Base-by-base conservation (phyloP, 2,329 filamentous ascomycete genomes). In the Penicillium sp. region DNA sequence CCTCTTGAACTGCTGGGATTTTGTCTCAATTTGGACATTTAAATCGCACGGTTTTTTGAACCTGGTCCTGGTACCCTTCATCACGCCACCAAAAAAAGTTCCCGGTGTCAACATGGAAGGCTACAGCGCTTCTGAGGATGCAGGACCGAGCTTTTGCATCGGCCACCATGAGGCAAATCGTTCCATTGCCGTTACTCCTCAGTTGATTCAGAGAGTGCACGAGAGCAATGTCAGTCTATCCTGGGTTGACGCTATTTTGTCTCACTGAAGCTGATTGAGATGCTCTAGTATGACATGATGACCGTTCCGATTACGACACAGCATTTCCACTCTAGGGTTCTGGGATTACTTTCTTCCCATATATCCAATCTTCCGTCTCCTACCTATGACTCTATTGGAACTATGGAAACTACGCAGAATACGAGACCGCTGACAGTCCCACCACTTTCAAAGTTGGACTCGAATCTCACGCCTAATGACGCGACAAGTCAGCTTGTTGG, bases 401-500 rank as follows among this genome's bases (percentile, higher is more conserved):
- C 76, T 15, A 65, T 74, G 60, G 70, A 54, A 22, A 76, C 72
- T 23, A 73, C 74, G 20, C 66, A 69, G 41, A 79, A 78, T 60
- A 74, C 71, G 31, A 70, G 66, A 33, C 69, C 72, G 20, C 59
- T 79, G 29, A 63, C 64, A 22, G 68, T 80, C 35, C 73, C 77
- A 15, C 70, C 75, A 29, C 63, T 81, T 26, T 68, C 70, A 6
- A 73, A 73, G 5, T 64, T 67, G 14, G 78, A 81, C 62, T 77
- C 77, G 2, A 86, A 92, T 41, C 77, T 99, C 61, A 89, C 87
- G 1, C 88, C 91, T 11, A 83, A 89, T 58, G 92, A 97, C 69
- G 92, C 91, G 0, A 85, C 92, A 57, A 85, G 86, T 60, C 89
- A 92, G 50, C 80, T 94, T 56, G 82, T 95, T 47, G 90, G 86